Evolutionary conservation across 2,329 filamentous ascomycete genomes (phyloP).

Genomic region (Trichophyton equinum): DNA sequence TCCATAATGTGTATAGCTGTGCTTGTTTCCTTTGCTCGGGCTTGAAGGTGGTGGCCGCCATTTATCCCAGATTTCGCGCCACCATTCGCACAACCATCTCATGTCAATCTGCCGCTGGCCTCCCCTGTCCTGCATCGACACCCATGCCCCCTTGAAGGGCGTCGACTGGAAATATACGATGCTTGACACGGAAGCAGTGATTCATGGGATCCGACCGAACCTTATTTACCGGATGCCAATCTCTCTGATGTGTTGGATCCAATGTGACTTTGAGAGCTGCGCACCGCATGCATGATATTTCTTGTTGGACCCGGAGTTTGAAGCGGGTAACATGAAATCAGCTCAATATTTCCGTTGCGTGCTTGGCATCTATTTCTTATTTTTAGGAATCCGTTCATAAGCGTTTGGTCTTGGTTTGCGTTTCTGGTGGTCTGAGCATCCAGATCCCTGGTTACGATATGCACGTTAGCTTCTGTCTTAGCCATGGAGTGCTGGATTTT

Average conservation of each 20-base stretch:
- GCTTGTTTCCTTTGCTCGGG: no score
- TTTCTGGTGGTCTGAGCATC: conserved; percentile 9
- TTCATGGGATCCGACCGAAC: background rate
- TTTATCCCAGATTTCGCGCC: background rate
- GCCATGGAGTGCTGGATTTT: no score
- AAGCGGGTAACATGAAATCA: background rate
- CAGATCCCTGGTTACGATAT: background rate
- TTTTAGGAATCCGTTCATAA: conserved; percentile 35
- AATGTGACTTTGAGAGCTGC: background rate
- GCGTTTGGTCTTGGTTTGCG: conserved; percentile 30
- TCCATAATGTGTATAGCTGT: background rate
- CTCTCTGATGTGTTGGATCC: background rate
- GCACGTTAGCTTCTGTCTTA: background rate
- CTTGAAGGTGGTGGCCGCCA: background rate
- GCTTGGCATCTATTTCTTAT: conserved; percentile 2
- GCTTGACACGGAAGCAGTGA: background rate
- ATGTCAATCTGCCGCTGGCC: background rate
- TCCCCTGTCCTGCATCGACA: background rate
- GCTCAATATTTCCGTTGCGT: background rate
- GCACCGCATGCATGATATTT: background rate
- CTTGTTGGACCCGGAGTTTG: background rate
- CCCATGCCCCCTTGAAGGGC: background rate
- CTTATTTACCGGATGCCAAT: background rate
- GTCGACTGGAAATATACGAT: background rate
- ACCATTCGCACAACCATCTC: background rate